Evolutionary conservation across 148 eudicot genomes (phyloP).

Genomic region (Vaccinium vitisidaea): DNA sequence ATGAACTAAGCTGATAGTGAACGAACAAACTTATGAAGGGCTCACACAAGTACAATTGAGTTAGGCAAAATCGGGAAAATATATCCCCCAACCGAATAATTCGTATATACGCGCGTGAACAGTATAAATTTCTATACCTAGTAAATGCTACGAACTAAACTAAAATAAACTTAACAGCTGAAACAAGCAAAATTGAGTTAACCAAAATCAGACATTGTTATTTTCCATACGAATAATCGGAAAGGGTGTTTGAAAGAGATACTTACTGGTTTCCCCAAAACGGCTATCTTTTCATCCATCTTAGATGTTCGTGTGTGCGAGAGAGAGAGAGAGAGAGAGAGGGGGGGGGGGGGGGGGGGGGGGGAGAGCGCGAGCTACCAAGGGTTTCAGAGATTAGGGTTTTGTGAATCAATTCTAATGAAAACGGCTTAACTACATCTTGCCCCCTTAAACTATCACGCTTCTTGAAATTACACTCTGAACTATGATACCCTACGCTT

Average conservation of each 20-base stretch:
- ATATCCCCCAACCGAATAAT: background rate
- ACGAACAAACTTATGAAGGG: background rate
- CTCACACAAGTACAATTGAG: background rate
- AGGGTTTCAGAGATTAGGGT: too few species aligned
- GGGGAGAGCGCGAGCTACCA: background rate
- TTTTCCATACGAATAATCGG: background rate
- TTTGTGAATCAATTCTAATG: too few species aligned
- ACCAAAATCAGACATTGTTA: background rate
- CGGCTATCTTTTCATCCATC: conserved; percentile 31
- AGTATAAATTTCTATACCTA: too few species aligned
- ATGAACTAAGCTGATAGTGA: background rate
- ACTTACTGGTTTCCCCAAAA: conserved; percentile 39
- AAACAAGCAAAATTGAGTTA: background rate
- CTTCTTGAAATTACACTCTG: too few species aligned
- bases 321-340: background rate
- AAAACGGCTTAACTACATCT: too few species aligned
- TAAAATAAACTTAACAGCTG: background rate
- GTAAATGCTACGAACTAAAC: background rate
- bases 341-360: too few species aligned
- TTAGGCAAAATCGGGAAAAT: background rate
- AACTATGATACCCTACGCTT: too few species aligned
- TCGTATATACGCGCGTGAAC: background rate
- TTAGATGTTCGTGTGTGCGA: background rate
- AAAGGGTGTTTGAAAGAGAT: background rate
- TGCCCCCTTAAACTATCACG: too few species aligned